These are phyloP conservation scores for Sugiyamaella boreocaroliniensis DNA, from an alignment of 805 yeast species.

Conservation along the genomic window DNA sequence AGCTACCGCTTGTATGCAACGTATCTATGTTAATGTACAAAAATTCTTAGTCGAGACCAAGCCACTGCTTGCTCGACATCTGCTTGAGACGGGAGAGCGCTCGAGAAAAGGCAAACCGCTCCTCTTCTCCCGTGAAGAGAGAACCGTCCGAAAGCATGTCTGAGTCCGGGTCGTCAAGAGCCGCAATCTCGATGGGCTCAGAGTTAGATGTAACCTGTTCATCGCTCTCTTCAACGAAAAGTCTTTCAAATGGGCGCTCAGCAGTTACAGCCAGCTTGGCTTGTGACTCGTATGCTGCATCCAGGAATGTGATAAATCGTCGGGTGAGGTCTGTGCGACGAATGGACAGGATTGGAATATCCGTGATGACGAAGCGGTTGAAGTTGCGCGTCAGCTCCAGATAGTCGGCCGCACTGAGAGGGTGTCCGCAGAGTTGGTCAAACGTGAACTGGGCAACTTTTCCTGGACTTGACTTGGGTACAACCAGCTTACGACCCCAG, in stretches of 20 bases:
- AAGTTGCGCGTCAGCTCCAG: conserved; percentile 71
- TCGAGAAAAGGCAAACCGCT: conserved; percentile 92
- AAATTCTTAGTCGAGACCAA: conserved; percentile 3
- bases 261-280: conserved; percentile 84
- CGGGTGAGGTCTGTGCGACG: conserved; percentile 78
- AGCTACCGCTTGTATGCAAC: too few relatives aligned
- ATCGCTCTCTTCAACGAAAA: conserved; percentile 71
- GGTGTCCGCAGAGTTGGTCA: conserved; percentile 76
- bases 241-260: conserved; percentile 73
- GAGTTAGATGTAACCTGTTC: conserved; percentile 3
- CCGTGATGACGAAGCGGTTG: conserved; percentile 79
- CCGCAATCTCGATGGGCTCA: conserved; percentile 35
- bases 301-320: conserved; percentile 88
- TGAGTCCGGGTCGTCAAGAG: conserved; percentile 61
- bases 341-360: conserved; percentile 78
- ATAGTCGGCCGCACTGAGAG: conserved; percentile 92
- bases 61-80: conserved; percentile 91
- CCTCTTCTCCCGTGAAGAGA: conserved; percentile 82
- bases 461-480: conserved; percentile 72
- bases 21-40: neutral
- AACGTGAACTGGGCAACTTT: conserved; percentile 87
- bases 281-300: conserved; percentile 90
- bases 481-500: conserved; percentile 81
- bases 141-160: conserved; percentile 35
- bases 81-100: conserved; percentile 86